phyloP scores from a whole-genome alignment of 75 land plant genomes.

The Cryptomeria japonica region DNA sequence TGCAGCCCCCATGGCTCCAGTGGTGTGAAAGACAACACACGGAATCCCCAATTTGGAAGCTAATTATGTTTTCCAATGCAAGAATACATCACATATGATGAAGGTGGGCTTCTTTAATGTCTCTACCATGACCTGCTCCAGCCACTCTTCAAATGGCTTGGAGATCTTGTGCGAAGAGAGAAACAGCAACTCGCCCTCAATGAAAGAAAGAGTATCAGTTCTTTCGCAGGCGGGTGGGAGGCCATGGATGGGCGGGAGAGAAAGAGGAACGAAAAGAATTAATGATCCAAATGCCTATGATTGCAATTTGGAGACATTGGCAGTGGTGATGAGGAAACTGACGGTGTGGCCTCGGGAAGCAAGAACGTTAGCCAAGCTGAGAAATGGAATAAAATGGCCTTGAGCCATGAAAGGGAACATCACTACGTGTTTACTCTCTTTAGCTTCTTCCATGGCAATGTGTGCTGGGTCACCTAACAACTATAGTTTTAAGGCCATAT shows the following conservation, averaged over 20 bases:
- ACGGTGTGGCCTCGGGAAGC: background rate
- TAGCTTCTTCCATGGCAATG: too few relatives aligned
- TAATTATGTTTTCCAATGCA: conserved; percentile 22
- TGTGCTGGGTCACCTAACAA: too few relatives aligned
- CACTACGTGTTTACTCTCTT: conserved; percentile 7
- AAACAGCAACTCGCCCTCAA: conserved; percentile 12
- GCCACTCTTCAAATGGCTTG: background rate
- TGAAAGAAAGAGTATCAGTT: conserved; percentile 15
- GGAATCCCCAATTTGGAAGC: conserved; percentile 40
- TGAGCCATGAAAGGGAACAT: conserved; percentile 36
- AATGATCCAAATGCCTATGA: too few relatives aligned
- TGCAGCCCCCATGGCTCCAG: conserved; percentile 14
- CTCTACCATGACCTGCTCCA: conserved; percentile 9
- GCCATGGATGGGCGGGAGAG: background rate
- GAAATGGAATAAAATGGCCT: conserved; percentile 43
- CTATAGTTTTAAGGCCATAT: too few relatives aligned
- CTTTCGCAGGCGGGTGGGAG: background rate
- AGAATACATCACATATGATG: conserved; percentile 38
- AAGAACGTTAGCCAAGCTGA: conserved; percentile 17
- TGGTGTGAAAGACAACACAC: conserved; percentile 23
- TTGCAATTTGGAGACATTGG: background rate
- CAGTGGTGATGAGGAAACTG: background rate
- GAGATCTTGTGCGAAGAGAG: conserved; percentile 15
- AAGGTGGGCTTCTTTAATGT: conserved; percentile 25
- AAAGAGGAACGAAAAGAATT: background rate